Percentiles rank a stretch among this genome's conserved stretches.
phyloP scores from a whole-genome alignment of 2,329 filamentous ascomycete species.

The Beauveria pseudobassiana region DNA sequence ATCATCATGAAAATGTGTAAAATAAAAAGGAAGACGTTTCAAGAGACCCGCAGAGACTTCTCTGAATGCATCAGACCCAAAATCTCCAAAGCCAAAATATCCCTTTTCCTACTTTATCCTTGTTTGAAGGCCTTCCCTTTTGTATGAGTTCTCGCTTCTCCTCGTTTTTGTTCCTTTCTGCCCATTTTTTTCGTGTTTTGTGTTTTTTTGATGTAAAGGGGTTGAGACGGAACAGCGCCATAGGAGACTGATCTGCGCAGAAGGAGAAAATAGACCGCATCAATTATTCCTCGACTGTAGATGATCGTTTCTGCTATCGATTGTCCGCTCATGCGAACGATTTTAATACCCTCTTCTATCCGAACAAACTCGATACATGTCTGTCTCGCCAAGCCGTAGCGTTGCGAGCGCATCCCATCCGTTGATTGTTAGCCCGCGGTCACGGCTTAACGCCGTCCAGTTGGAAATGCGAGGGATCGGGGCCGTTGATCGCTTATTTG shows the following conservation, averaged over 20 bases:
- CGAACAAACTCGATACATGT: conserved; percentile 1
- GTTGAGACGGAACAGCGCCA: not conserved
- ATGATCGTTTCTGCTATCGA: not conserved
- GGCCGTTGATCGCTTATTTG: conserved; percentile 31
- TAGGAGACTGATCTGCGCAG: not conserved
- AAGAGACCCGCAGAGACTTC: not conserved
- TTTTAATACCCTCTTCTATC: not conserved
- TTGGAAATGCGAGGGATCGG: conserved; percentile 5
- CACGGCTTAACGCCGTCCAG: not conserved
- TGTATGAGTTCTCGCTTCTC: not conserved
- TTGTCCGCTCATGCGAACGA: not conserved
- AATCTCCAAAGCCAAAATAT: conserved; percentile 1
- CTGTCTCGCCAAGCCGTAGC: conserved; percentile 1
- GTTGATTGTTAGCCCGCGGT: not conserved
- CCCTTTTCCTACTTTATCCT: not conserved
- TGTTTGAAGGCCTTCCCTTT: not conserved
- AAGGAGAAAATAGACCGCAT: not conserved
- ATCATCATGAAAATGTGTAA: conserved; percentile 6
- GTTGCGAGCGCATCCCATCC: not conserved
- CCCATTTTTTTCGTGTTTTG: not conserved
- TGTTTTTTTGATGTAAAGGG: not conserved
- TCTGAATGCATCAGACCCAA: not conserved
- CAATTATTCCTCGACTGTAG: not conserved
- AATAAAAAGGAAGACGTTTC: conserved; percentile 6
- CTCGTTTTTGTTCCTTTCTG: not conserved